A percentile compares a stretch with the other conserved stretches of the same genome.
phyloP scores from a whole-genome alignment of 768 basidiomycete species.

The Suillus clintonianus region DNA sequence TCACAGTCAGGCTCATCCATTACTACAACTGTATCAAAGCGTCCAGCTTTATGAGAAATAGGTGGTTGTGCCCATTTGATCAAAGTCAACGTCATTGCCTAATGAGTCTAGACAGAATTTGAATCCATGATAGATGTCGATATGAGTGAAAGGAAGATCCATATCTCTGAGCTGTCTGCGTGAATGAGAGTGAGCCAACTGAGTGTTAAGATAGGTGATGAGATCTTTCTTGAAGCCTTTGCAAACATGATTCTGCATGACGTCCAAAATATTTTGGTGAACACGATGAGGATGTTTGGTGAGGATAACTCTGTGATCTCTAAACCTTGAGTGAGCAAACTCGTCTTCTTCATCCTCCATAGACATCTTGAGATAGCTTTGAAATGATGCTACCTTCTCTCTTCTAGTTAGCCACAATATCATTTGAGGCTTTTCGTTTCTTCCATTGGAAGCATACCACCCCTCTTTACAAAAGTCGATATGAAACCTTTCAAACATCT shows the following conservation, averaged over 20 bases:
- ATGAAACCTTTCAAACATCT: slow-evolving; percentile 29
- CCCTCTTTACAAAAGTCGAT: slow-evolving; percentile 43
- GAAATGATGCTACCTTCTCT: slow-evolving; percentile 30
- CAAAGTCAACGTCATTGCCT: too few relatives aligned
- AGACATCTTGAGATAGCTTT: slow-evolving; percentile 16
- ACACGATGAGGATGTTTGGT: too few relatives aligned
- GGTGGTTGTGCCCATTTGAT: too few relatives aligned
- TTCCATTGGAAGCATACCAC: slow-evolving; percentile 34
- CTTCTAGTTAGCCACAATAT: slow-evolving; percentile 34
- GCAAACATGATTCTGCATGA: background rate
- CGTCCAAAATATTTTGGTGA: too few relatives aligned
- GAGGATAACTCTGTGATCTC: too few relatives aligned
- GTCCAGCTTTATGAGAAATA: too few relatives aligned
- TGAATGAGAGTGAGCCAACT: background rate
- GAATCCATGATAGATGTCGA: background rate
- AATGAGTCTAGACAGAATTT: too few relatives aligned
- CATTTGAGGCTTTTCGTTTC: slow-evolving; percentile 41
- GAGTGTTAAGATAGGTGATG: background rate
- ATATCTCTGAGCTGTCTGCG: background rate
- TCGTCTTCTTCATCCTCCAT: background rate
- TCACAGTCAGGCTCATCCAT: too few relatives aligned
- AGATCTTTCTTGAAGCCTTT: background rate
- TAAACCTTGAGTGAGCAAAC: background rate
- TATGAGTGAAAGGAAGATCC: background rate
- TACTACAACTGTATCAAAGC: too few relatives aligned